phyloP scores from a whole-genome alignment of 2,329 filamentous ascomycete species.

The Apiospora aurea region DNA sequence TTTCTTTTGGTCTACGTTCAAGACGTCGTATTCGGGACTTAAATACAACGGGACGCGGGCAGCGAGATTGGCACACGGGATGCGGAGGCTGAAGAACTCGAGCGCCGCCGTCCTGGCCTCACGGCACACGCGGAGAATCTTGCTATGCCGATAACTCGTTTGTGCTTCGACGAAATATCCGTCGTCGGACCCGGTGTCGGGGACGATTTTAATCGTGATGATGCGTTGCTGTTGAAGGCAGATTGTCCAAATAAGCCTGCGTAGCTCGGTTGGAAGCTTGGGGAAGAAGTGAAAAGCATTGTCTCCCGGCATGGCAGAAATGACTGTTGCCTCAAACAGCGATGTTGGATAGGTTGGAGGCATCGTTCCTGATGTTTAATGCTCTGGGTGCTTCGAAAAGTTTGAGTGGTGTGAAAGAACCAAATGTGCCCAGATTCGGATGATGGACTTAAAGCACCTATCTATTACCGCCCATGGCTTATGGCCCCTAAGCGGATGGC shows the following conservation, averaged over 20 bases:
- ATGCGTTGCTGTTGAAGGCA: conserved; percentile 2
- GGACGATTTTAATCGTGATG: neutral
- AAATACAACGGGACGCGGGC: neutral
- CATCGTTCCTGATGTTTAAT: neutral
- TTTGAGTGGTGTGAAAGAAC: neutral
- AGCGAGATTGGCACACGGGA: neutral
- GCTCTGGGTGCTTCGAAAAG: neutral
- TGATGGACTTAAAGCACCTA: neutral
- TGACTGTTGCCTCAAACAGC: neutral
- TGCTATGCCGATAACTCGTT: neutral
- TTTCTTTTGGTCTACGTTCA: neutral
- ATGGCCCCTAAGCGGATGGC: neutral
- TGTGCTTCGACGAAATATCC: neutral
- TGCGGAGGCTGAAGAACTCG: conserved; percentile 10
- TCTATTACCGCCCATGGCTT: neutral
- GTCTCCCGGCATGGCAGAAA: neutral
- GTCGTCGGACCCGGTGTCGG: neutral
- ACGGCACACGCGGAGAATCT: neutral
- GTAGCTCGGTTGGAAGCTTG: neutral
- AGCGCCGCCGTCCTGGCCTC: neutral
- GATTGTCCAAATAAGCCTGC: neutral
- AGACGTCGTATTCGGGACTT: neutral
- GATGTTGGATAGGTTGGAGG: neutral
- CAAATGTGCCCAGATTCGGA: neutral
- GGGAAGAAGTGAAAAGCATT: neutral